Evolutionary conservation across 2,329 filamentous ascomycete genomes (phyloP).

Genomic region (Fusarium pininemorale): DNA sequence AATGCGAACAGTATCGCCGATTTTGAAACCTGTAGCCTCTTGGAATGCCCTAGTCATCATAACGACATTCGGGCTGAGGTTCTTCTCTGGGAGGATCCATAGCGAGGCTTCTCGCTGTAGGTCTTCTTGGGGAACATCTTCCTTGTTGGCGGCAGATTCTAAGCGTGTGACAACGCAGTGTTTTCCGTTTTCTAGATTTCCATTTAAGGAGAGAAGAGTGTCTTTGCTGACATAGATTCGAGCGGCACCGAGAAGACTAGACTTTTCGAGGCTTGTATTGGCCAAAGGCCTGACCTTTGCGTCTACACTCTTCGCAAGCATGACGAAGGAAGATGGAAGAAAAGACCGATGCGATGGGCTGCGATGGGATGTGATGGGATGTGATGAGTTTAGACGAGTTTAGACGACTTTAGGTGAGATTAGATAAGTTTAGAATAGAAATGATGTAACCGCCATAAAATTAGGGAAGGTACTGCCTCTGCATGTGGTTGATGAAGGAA

Average conservation of each 20-base stretch:
- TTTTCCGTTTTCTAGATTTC: slow-evolving; percentile 54
- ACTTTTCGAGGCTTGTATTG: slow-evolving; percentile 53
- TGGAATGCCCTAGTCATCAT: slow-evolving; percentile 80
- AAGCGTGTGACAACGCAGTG: slow-evolving; percentile 53
- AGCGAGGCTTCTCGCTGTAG: slow-evolving; percentile 56
- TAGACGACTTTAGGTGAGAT: background rate
- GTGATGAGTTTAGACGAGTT: background rate
- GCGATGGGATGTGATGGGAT: background rate
- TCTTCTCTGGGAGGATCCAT: slow-evolving; percentile 64
- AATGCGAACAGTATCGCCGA: slow-evolving; percentile 72
- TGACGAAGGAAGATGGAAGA: slow-evolving; percentile 6
- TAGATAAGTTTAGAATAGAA: background rate
- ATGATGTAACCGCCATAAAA: background rate
- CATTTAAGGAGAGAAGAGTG: slow-evolving; percentile 55
- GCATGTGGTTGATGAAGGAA: background rate
- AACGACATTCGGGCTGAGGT: slow-evolving; percentile 72
- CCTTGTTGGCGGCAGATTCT: slow-evolving; percentile 11
- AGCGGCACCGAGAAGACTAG: slow-evolving; percentile 54
- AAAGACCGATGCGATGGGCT: too few relatives aligned
- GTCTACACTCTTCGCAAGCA: slow-evolving; percentile 50
- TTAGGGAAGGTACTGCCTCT: background rate
- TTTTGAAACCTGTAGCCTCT: slow-evolving; percentile 75
- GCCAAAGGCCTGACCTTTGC: slow-evolving; percentile 55
- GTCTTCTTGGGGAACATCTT: slow-evolving; percentile 23
- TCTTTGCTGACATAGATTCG: slow-evolving; percentile 60